These are phyloP conservation scores for Talaromyces ruber DNA, from an alignment of 495 filamentous ascomycete species.

Conservation along the genomic window DNA sequence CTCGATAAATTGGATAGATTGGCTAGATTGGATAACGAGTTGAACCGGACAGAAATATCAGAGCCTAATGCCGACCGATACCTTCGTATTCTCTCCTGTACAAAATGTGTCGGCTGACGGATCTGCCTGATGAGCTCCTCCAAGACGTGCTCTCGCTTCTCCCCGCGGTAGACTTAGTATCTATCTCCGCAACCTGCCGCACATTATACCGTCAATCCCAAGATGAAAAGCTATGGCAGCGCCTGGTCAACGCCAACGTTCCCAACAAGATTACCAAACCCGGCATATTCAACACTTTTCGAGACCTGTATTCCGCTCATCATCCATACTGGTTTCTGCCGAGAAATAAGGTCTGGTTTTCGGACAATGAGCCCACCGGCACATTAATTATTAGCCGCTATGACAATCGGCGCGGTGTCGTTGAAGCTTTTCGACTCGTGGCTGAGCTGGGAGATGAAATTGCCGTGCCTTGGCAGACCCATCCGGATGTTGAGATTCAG, in stretches of 20 bases:
- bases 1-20: neutral
- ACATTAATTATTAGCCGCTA: conserved; percentile 67
- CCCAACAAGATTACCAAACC: conserved; percentile 39
- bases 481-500: conserved; percentile 64
- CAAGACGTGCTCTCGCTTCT: conserved; percentile 53
- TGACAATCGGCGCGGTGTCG: conserved; percentile 59
- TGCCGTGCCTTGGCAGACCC: conserved; percentile 53
- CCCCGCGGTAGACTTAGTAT: conserved; percentile 45
- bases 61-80: neutral
- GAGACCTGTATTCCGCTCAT: conserved; percentile 62
- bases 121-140: conserved; percentile 57
- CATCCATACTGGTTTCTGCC: conserved; percentile 81
- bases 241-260: conserved; percentile 52
- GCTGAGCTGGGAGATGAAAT: conserved; percentile 45
- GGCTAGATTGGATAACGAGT: neutral
- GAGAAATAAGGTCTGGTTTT: conserved; percentile 76
- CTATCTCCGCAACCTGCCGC: conserved; percentile 47
- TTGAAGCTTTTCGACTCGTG: conserved; percentile 73
- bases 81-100: neutral
- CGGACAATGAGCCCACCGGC: conserved; percentile 59
- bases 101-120: conserved; percentile 17
- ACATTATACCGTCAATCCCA: conserved; percentile 39
- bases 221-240: conserved; percentile 55
- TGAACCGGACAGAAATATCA: neutral
- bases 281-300: conserved; percentile 51